Evolutionary conservation across 2,329 filamentous ascomycete genomes (phyloP).

Genomic region (Fusarium fracticaudum): DNA sequence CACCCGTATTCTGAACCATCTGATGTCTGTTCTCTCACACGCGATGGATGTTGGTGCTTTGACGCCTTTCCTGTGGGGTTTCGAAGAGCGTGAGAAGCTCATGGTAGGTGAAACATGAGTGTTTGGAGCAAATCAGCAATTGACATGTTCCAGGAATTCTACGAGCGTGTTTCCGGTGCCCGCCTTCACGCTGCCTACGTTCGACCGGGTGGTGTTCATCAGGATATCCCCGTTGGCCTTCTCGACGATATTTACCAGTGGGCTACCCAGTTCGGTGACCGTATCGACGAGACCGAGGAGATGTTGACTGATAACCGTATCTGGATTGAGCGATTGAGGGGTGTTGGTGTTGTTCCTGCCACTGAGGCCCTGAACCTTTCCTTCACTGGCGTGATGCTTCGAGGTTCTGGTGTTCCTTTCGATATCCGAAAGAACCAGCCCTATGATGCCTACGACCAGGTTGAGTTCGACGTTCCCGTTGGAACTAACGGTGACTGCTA

Average conservation of each 20-base stretch:
- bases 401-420: slow-evolving; percentile 94
- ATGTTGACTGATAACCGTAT: slow-evolving; percentile 99
- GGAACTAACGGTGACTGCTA: slow-evolving; percentile 98
- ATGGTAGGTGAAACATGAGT: slow-evolving; percentile 73
- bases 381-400: slow-evolving; percentile 97
- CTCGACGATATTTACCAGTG: slow-evolving; percentile 99
- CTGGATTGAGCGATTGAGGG: slow-evolving; percentile 94
- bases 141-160: slow-evolving; percentile 81
- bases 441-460: slow-evolving; percentile 97
- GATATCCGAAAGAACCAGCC: slow-evolving; percentile 97
- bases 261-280: slow-evolving; percentile 98
- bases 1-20: slow-evolving; percentile 92
- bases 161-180: slow-evolving; percentile 97
- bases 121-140: not conserved
- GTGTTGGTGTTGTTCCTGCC: slow-evolving; percentile 89
- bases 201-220: slow-evolving; percentile 93
- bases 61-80: slow-evolving; percentile 98
- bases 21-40: slow-evolving; percentile 97
- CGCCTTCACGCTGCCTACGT: slow-evolving; percentile 98
- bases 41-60: slow-evolving; percentile 99
- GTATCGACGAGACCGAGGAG: slow-evolving; percentile 98
- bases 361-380: slow-evolving; percentile 96
- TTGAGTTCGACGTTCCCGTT: slow-evolving; percentile 97
- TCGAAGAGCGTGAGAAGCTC: slow-evolving; percentile 99
- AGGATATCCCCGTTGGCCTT: slow-evolving; percentile 92